phyloP scores from a whole-genome alignment of 2,329 filamentous ascomycete species.

The Ascocoryne sarcoides region DNA sequence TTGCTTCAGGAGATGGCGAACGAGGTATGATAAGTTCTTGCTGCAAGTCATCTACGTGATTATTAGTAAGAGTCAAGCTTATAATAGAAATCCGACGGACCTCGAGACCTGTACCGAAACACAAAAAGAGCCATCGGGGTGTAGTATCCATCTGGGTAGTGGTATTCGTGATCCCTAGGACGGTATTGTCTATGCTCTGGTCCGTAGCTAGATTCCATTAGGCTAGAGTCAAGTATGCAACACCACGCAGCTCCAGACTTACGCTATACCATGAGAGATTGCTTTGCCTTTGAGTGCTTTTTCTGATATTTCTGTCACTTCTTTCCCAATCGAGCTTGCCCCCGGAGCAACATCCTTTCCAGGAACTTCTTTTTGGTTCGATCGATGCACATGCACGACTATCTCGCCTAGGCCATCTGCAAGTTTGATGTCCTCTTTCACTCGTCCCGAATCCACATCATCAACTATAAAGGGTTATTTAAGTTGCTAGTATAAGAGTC shows the following conservation, averaged over 20 bases:
- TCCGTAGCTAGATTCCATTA: too few species aligned
- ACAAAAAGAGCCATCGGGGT: constrained; percentile 12
- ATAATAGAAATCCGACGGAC: too few species aligned
- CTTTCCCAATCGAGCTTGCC: not conserved
- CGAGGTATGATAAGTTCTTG: constrained; percentile 18
- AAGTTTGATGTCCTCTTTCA: constrained; percentile 14
- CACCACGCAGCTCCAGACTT: too few species aligned
- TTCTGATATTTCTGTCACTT: constrained; percentile 10
- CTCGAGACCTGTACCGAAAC: constrained; percentile 17
- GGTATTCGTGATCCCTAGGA: too few species aligned
- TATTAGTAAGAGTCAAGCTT: too few species aligned
- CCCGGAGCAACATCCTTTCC: not conserved
- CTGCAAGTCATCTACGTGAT: constrained; percentile 15
- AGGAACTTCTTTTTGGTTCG: not conserved
- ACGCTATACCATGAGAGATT: constrained; percentile 11
- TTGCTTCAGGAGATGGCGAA: constrained; percentile 12
- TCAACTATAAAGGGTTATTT: constrained; percentile 16
- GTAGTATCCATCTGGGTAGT: too few species aligned
- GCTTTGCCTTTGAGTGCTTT: constrained; percentile 10
- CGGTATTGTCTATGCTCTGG: too few species aligned
- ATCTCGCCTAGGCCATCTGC: constrained; percentile 13
- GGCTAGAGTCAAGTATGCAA: too few species aligned
- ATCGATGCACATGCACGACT: constrained; percentile 8
- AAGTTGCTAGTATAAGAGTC: not conserved
- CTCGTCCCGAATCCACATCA: constrained; percentile 7